Conservation (phyloP, 345 rosid genomes). For the Excoecaria agallocha region DNA sequence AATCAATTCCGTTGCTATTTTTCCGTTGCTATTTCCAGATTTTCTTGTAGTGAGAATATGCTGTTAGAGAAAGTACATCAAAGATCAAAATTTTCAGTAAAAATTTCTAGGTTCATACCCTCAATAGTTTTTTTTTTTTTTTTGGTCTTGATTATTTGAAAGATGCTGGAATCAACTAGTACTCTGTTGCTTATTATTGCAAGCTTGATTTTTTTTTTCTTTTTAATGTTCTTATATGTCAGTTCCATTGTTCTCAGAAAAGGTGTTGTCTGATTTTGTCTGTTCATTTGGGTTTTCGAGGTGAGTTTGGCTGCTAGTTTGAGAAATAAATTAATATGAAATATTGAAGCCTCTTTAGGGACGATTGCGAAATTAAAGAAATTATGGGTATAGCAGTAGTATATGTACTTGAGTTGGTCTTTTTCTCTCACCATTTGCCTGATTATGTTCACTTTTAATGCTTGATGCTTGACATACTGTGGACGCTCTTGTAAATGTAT, state of each 20-base stretch:
- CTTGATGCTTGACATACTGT: too few species aligned
- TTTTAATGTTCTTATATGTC: too few species aligned
- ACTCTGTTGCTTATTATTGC: too few species aligned
- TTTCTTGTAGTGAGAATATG: too few species aligned
- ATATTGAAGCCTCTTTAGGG: background rate
- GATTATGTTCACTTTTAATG: background rate
- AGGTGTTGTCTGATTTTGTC: background rate
- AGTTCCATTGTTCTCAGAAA: background rate
- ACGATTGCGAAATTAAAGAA: background rate
- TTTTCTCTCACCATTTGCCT: background rate
- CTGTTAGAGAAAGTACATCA: too few species aligned
- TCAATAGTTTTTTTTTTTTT: background rate
- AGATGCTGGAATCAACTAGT: background rate
- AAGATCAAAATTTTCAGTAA: constrained; percentile 86
- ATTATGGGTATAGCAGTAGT: background rate
- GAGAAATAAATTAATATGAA: background rate
- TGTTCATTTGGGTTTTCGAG: background rate
- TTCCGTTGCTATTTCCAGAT: too few species aligned
- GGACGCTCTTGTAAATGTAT: too few species aligned
- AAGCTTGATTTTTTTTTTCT: too few species aligned
- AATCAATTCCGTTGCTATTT: too few species aligned
- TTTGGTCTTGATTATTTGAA: background rate
- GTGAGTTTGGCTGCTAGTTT: background rate
- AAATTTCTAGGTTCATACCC: constrained; percentile 77
- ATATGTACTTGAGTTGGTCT: background rate